Evolutionary conservation across 495 filamentous ascomycete genomes (phyloP).

Genomic region (Penicillium malachiteum): DNA sequence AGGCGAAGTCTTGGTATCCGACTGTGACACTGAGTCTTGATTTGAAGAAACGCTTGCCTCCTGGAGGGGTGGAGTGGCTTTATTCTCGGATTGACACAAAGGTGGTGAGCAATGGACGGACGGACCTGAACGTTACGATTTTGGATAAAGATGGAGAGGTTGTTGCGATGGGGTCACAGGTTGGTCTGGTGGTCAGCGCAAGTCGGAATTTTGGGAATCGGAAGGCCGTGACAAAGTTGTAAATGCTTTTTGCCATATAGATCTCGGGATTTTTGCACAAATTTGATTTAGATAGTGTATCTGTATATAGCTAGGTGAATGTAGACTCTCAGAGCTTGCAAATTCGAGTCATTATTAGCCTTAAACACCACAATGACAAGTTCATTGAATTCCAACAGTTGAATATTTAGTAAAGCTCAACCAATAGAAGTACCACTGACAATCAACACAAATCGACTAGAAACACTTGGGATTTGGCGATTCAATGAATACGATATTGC

Average conservation of each 20-base stretch:
- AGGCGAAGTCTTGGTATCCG: conserved; percentile 68
- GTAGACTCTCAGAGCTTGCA: too few species aligned
- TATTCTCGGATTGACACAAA: conserved; percentile 57
- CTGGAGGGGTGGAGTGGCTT: conserved; percentile 63
- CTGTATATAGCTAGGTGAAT: too few species aligned
- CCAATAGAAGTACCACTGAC: too few species aligned
- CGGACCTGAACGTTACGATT: conserved; percentile 65
- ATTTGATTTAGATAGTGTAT: too few species aligned
- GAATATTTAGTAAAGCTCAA: too few species aligned
- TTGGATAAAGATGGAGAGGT: conserved; percentile 56
- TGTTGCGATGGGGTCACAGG: conserved; percentile 62
- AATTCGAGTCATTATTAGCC: too few species aligned
- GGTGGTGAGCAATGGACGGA: conserved; percentile 59
- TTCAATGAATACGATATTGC: too few species aligned
- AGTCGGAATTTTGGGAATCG: conserved; percentile 50
- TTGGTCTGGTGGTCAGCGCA: conserved; percentile 56
- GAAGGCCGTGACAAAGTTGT: conserved; percentile 34
- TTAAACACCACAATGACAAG: too few species aligned
- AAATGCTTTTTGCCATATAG: conserved; percentile 14
- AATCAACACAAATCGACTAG: too few species aligned
- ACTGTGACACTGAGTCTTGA: conserved; percentile 71
- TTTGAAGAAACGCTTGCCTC: conserved; percentile 61
- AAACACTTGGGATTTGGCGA: too few species aligned
- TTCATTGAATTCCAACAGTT: too few species aligned
- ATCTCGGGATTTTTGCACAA: not conserved